Percentiles rank a stretch among this genome's conserved stretches.
Evolutionary conservation across 495 filamentous ascomycete species (phyloP).

Genomic region (Aspergillus ostianus): DNA sequence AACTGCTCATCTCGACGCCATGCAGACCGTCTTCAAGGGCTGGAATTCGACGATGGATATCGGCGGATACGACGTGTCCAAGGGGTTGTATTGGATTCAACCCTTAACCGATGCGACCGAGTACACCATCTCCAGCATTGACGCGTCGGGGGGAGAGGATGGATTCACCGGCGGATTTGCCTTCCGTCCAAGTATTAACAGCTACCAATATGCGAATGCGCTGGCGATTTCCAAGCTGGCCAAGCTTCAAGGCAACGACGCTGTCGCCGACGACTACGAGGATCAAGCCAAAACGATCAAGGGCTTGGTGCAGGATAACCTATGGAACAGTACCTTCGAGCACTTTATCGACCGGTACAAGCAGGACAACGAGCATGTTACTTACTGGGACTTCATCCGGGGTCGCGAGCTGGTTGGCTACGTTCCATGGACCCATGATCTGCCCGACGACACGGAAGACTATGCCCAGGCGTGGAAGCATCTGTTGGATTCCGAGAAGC

Average conservation of each 20-base stretch:
- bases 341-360: slow-evolving; percentile 34
- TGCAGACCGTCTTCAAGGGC: slow-evolving; percentile 21
- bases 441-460: slow-evolving; percentile 24
- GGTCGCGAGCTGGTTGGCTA: slow-evolving; percentile 32
- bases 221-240: slow-evolving; percentile 30
- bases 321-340: slow-evolving; percentile 32
- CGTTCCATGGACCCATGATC: slow-evolving; percentile 31
- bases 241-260: slow-evolving; percentile 16
- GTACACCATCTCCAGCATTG: slow-evolving; percentile 32
- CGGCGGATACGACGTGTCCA: slow-evolving; percentile 22
- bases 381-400: slow-evolving; percentile 32
- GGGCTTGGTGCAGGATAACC: slow-evolving; percentile 17
- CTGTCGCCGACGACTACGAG: slow-evolving; percentile 20
- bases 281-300: slow-evolving; percentile 21
- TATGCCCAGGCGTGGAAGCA: slow-evolving; percentile 24
- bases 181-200: slow-evolving; percentile 33
- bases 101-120: slow-evolving; percentile 31
- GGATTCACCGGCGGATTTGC: slow-evolving; percentile 27
- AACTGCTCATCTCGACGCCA: slow-evolving; percentile 18
- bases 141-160: slow-evolving; percentile 25
- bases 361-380: slow-evolving; percentile 26
- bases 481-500: slow-evolving; percentile 15
- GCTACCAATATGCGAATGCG: slow-evolving; percentile 33
- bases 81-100: slow-evolving; percentile 28
- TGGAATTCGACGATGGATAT: slow-evolving; percentile 22